Evolutionary conservation across 139 green algal species (phyloP).

Genomic region (Desmodesmus armatus): DNA sequence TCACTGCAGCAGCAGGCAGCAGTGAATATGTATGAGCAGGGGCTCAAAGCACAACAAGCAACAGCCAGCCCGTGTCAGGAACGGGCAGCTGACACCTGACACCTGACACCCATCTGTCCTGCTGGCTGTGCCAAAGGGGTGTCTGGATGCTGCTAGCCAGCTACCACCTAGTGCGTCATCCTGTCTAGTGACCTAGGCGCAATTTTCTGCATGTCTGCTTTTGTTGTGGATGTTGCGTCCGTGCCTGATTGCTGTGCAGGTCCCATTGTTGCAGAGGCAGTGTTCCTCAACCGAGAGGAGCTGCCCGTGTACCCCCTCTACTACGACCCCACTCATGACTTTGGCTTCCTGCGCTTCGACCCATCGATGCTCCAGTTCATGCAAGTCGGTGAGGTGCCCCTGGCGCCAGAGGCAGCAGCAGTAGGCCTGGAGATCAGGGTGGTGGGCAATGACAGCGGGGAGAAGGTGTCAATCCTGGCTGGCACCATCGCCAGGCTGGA

Average conservation of each 20-base stretch:
- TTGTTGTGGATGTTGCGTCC: no score
- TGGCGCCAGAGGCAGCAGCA: constrained; percentile 79
- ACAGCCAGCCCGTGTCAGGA: no score
- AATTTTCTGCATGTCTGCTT: no score
- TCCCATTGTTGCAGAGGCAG: constrained; percentile 88
- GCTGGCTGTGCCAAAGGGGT: not conserved
- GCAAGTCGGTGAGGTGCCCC: constrained; percentile 70
- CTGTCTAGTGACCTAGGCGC: no score
- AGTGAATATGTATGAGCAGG: no score
- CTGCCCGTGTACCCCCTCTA: constrained; percentile 74
- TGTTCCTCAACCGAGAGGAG: constrained; percentile 95
- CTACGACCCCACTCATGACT: constrained; percentile 85
- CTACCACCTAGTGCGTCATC: not conserved
- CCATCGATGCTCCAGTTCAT: constrained; percentile 67
- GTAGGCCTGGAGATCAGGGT: constrained; percentile 94
- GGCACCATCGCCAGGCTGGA: constrained; percentile 92
- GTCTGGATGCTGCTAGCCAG: not conserved
- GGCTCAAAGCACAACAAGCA: no score
- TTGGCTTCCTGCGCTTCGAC: constrained; percentile 83
- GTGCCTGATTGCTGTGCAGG: constrained; percentile 60
- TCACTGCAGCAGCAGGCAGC: no score
- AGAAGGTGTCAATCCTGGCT: constrained; percentile 93
- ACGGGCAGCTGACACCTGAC: no score
- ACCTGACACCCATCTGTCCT: no score
- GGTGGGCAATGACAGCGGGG: constrained; percentile 89